Percentiles rank a stretch among this genome's conserved stretches.
phyloP scores from a whole-genome alignment of 179 eudicot species.

The Gypsophila paniculata region DNA sequence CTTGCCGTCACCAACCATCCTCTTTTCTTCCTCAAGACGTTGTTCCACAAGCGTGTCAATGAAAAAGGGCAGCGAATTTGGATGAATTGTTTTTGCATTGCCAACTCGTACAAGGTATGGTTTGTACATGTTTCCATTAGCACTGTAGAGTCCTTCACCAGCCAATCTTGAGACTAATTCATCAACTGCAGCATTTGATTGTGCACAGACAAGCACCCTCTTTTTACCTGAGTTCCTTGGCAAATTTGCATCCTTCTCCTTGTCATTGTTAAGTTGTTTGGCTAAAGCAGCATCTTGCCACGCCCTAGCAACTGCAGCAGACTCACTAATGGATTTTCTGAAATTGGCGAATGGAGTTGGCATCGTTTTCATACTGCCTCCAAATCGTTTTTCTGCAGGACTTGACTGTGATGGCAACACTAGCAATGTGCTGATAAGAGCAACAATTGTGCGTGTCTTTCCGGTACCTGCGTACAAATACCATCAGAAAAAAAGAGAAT shows the following conservation, averaged over 20 bases:
- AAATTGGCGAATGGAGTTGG: conserved; percentile 34
- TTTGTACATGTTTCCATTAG: conserved; percentile 72
- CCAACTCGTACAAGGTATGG: conserved; percentile 99
- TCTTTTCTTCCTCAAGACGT: conserved; percentile 62
- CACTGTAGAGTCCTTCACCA: conserved; percentile 78
- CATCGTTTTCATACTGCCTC: conserved; percentile 27
- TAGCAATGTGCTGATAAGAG: conserved; percentile 83
- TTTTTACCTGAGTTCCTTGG: conserved; percentile 40
- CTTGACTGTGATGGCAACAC: conserved; percentile 37
- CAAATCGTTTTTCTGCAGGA: conserved; percentile 36
- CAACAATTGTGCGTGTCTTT: conserved; percentile 89
- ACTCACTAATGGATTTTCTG: conserved; percentile 48
- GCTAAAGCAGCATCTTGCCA: conserved; percentile 99
- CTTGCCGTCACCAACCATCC: conserved; percentile 34
- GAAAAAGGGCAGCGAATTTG: conserved; percentile 80
- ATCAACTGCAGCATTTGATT: conserved; percentile 99
- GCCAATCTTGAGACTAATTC: conserved; percentile 90
- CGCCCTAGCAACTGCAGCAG: conserved; percentile 90
- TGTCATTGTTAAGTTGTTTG: conserved; percentile 57
- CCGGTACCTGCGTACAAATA: conserved; percentile 66
- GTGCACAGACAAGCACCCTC: conserved; percentile 96
- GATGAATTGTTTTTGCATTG: conserved; percentile 89
- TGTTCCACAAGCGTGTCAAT: conserved; percentile 92
- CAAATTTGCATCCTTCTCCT: conserved; percentile 39
- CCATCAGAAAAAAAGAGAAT: conserved; percentile 4